A percentile compares a stretch with the other conserved stretches of the same genome.
Evolutionary conservation across 495 filamentous ascomycete species (phyloP).

Genomic region (Talaromyces proteolyticus): DNA sequence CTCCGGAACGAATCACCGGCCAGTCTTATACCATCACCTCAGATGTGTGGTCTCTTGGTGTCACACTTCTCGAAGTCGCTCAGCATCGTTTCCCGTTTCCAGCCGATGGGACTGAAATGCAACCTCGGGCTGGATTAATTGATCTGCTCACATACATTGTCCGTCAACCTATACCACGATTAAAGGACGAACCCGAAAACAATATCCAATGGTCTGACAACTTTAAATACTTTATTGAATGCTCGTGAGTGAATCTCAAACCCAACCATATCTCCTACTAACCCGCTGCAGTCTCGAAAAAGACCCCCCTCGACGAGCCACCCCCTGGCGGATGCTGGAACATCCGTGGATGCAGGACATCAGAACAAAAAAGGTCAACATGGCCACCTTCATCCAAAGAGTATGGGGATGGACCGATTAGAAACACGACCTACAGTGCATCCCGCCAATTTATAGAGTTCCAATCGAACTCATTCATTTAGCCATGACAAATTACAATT

Average conservation of each 20-base stretch:
- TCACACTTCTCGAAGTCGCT: conserved; percentile 93
- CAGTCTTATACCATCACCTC: conserved; percentile 97
- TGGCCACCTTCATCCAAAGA: conserved; percentile 82
- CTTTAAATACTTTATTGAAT: conserved; percentile 99
- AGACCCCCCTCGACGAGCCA: conserved; percentile 77
- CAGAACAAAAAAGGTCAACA: conserved; percentile 92
- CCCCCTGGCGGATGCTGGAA: conserved; percentile 97
- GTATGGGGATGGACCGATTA: conserved; percentile 90
- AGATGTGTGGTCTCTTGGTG: conserved; percentile 95
- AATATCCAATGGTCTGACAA: conserved; percentile 88
- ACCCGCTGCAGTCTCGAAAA: conserved; percentile 72
- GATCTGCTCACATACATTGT: conserved; percentile 97
- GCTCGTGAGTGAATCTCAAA: conserved; percentile 68
- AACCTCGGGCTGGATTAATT: conserved; percentile 80
- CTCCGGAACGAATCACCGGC: conserved; percentile 93
- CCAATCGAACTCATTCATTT: no score
- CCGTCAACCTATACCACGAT: conserved; percentile 86
- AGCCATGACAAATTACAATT: no score
- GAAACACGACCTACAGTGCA: no score
- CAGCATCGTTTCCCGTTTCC: conserved; percentile 98
- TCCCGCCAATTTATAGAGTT: no score
- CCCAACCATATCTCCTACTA: conserved; percentile 5
- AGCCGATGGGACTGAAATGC: conserved; percentile 89
- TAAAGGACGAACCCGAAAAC: conserved; percentile 83
- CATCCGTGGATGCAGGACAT: conserved; percentile 98